Percentiles rank a stretch among this genome's conserved stretches.
phyloP scores from a whole-genome alignment of 805 yeast species.

The Osmozyma mogii region DNA sequence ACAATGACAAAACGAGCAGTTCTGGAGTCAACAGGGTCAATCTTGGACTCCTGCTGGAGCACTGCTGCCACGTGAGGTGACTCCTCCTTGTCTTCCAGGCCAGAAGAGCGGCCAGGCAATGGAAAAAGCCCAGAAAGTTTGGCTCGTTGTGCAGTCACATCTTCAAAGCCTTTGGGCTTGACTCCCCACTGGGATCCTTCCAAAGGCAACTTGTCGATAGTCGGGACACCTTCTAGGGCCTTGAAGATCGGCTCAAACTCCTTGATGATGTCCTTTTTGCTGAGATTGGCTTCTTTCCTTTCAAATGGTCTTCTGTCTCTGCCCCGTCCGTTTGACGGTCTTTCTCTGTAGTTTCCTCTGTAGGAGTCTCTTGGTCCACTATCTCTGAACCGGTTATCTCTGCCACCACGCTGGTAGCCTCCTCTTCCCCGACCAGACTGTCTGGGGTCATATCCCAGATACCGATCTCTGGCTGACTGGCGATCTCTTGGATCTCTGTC shows the following conservation, averaged over 20 bases:
- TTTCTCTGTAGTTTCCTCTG: no score
- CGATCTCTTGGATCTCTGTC: slow-evolving; percentile 10
- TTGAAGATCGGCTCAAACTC: slow-evolving; percentile 19
- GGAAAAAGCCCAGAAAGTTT: slow-evolving; percentile 76
- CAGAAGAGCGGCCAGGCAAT: slow-evolving; percentile 55
- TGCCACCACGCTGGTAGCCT: slow-evolving; percentile 1
- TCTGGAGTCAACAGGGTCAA: slow-evolving; percentile 33
- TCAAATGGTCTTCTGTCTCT: slow-evolving; percentile 9
- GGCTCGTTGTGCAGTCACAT: slow-evolving; percentile 66
- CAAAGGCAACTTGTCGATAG: slow-evolving; percentile 46
- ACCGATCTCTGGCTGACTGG: neutral
- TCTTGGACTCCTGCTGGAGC: slow-evolving; percentile 25
- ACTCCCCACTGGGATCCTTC: slow-evolving; percentile 60
- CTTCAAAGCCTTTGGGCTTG: slow-evolving; percentile 65
- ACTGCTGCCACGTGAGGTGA: slow-evolving; percentile 19
- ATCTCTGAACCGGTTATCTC: slow-evolving; percentile 7
- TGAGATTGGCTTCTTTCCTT: slow-evolving; percentile 1
- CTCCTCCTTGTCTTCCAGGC: slow-evolving; percentile 31
- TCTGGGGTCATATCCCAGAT: slow-evolving; percentile 4
- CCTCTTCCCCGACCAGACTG: slow-evolving; percentile 4
- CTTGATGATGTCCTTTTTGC: slow-evolving; percentile 9
- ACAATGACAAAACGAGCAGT: slow-evolving; percentile 25
- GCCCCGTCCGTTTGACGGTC: slow-evolving; percentile 6
- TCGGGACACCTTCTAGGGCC: slow-evolving; percentile 31
- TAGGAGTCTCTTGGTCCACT: no score